Evolutionary conservation across 441 rosid genomes (phyloP).

Genomic region (Gossypium schwendimanii): DNA sequence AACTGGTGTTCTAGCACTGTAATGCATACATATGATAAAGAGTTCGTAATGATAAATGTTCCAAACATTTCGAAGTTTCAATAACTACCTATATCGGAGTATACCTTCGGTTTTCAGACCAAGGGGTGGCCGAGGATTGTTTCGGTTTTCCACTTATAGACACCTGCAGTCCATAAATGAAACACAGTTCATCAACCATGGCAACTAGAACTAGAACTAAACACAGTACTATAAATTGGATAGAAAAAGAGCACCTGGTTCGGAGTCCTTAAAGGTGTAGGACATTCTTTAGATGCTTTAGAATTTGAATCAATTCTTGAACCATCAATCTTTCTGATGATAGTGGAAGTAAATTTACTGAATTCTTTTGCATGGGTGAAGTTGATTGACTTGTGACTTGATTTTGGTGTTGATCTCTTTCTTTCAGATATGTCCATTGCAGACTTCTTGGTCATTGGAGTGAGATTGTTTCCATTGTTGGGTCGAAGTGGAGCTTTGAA

Average conservation of each 20-base stretch:
- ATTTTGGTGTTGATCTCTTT: constrained; percentile 27
- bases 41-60: neutral
- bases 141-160: constrained; percentile 28
- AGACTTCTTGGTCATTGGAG: constrained; percentile 25
- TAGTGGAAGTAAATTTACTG: constrained; percentile 33
- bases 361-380: constrained; percentile 38
- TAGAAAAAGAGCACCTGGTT: constrained; percentile 28
- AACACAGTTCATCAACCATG: constrained; percentile 8
- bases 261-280: constrained; percentile 62
- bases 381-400: constrained; percentile 21
- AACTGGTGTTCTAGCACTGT: constrained; percentile 42
- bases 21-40: constrained; percentile 7
- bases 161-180: constrained; percentile 29
- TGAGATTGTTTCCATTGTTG: constrained; percentile 26
- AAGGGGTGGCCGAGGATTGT: constrained; percentile 48
- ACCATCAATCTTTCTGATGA: constrained; percentile 49
- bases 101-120: constrained; percentile 56
- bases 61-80: neutral
- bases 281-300: constrained; percentile 42
- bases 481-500: constrained; percentile 11
- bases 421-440: constrained; percentile 16
- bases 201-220: neutral
- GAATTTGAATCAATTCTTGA: constrained; percentile 36
- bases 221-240: neutral
- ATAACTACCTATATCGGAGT: neutral